Evolutionary conservation across 2,329 filamentous ascomycete species (phyloP), one percentile per base, ranked within the genome.

Genomic region (Raffaelea ambrosiae): DNA sequence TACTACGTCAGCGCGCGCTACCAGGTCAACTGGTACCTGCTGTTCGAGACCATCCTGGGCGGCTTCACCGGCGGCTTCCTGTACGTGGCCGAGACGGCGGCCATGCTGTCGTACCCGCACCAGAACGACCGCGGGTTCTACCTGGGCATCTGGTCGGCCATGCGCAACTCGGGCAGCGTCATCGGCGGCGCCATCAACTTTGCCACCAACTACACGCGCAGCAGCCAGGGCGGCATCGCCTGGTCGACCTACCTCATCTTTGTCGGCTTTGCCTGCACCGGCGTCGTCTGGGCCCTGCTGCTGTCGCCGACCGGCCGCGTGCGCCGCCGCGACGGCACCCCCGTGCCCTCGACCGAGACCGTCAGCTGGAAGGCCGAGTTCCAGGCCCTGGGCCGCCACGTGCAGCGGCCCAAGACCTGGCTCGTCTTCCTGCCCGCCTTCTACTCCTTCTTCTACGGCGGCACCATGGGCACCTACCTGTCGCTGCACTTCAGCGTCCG

Each of bases 371-470:
- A 3, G 23, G 35, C 18, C 44, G 44, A 46, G 36, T 46, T 46
- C 14, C 21, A 10, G 4, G 43, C 43, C 1, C 43, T 46, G 11
- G 29, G 43, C 22, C 43, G 31, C n/a, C 44, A 46, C 38, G 13
- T 35, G 38, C 44, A 19, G 19, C 43, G 35, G 3, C 35, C 13
- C 23, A 46, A n/a, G n/a, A n/a, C n/a, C n/a, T n/a, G n/a, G n/a
- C n/a, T n/a, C n/a, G n/a, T n/a, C n/a, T n/a, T 33, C 31, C 9
- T 33, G 16, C 35, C 35, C 18, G 7, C 9, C 22, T 43, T 20
- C 40, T 48, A 9, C 38, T 48, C n/a, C 46, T 38, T 8, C 31
- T 47, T 47, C 43, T 40, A 40, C 40, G 46, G 43, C 40, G 46
- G 46, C 29, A 22, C 43, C 46, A 39, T 40, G 40, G 33, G 40